A percentile compares a stretch with the other conserved stretches of the same genome.
Evolutionary conservation across 495 filamentous ascomycete genomes (phyloP).

Genomic region (Hypoxylon intermedium): DNA sequence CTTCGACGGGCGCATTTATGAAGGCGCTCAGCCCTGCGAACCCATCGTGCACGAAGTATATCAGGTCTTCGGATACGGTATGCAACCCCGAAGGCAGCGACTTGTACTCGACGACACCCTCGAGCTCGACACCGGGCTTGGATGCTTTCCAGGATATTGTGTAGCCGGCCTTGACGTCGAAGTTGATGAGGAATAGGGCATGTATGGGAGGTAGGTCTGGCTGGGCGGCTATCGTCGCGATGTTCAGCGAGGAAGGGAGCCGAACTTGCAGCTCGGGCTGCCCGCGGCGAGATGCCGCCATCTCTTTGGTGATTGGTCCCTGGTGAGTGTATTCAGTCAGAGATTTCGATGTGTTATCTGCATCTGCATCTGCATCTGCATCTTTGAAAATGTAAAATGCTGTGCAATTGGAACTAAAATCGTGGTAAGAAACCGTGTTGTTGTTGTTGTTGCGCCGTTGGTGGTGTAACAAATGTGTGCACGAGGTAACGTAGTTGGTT

Average conservation of each 20-base stretch:
- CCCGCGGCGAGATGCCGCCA: slow-evolving; percentile 61
- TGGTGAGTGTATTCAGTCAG: background rate
- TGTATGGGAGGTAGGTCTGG: slow-evolving; percentile 77
- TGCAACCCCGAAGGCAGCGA: slow-evolving; percentile 90
- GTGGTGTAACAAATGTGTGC: too few species aligned
- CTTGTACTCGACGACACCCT: slow-evolving; percentile 93
- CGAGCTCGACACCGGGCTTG: slow-evolving; percentile 74
- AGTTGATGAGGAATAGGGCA: slow-evolving; percentile 84
- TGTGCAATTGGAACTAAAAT: slow-evolving; percentile 13
- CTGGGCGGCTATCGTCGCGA: slow-evolving; percentile 46
- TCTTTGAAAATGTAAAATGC: background rate
- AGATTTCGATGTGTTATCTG: background rate
- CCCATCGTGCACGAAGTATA: slow-evolving; percentile 87
- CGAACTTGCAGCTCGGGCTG: slow-evolving; percentile 58
- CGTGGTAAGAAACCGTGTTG: slow-evolving; percentile 3
- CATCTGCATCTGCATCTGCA: background rate
- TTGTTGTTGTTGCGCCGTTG: slow-evolving; percentile 14
- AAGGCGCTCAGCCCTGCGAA: slow-evolving; percentile 95
- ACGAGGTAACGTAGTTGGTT: too few species aligned
- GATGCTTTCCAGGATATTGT: slow-evolving; percentile 87
- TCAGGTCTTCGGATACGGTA: slow-evolving; percentile 83
- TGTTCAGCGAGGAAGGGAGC: slow-evolving; percentile 39
- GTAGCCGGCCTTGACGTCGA: slow-evolving; percentile 85
- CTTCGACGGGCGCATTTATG: slow-evolving; percentile 78
- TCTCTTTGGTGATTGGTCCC: slow-evolving; percentile 34